Evolutionary conservation across 352 stramenopile genomes (phyloP).

Genomic region (Phytophthora constricta): DNA sequence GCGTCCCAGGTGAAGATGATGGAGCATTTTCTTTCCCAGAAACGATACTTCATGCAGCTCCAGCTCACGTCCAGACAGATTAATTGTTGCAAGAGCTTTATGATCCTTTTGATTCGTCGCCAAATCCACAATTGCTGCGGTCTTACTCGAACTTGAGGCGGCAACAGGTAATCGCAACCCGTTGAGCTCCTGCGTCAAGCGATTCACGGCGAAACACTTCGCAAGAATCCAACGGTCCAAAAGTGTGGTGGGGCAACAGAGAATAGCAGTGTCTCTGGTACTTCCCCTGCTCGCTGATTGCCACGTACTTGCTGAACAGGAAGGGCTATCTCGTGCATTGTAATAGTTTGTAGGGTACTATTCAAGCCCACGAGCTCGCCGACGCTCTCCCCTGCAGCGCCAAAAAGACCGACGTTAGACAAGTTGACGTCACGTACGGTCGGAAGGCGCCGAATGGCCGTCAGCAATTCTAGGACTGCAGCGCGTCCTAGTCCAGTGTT

Average conservation of each 20-base stretch:
- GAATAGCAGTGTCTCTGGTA: constrained; percentile 41
- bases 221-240: constrained; percentile 73
- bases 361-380: constrained; percentile 67
- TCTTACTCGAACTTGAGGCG: constrained; percentile 11
- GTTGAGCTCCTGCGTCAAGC: constrained; percentile 66
- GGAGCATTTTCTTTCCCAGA: constrained; percentile 70
- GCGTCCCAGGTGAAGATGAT: constrained; percentile 67
- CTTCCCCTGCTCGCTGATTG: constrained; percentile 25
- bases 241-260: constrained; percentile 40
- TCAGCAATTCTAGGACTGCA: constrained; percentile 60
- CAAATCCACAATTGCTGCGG: constrained; percentile 16
- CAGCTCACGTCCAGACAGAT: constrained; percentile 51
- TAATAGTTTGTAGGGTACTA: constrained; percentile 62
- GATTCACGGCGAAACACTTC: constrained; percentile 74
- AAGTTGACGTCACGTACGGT: constrained; percentile 64
- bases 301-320: constrained; percentile 64
- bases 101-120: constrained; percentile 18
- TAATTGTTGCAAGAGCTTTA: constrained; percentile 52
- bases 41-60: constrained; percentile 72
- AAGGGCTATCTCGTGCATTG: constrained; percentile 55
- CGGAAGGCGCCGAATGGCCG: constrained; percentile 56
- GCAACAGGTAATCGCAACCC: constrained; percentile 44
- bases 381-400: constrained; percentile 63
- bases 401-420: constrained; percentile 61
- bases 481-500: constrained; percentile 60